Evolutionary conservation across 495 filamentous ascomycete genomes (phyloP), one percentile per base, ranked within the genome.

Genomic region (Paragyromitra xinjiangensis): DNA sequence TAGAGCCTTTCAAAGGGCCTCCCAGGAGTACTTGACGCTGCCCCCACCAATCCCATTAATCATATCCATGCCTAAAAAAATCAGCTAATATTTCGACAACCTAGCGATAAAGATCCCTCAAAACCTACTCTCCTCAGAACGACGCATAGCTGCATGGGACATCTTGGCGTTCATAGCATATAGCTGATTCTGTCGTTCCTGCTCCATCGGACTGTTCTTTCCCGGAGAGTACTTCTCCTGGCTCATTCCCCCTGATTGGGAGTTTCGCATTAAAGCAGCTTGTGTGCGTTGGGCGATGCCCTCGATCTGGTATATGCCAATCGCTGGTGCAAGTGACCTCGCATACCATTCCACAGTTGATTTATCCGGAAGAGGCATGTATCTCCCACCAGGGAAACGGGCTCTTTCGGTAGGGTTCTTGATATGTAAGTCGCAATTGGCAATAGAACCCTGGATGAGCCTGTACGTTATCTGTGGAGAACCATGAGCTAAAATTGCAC

Each of bases 341-440:
- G 53, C 39, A 39, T 59, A 69, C 53, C 67, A 59, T 29, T 69
- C 37, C 39, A 69, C 67, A 6, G 67, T 61, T 8, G 37, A 26
- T 34, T 59, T 69, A 3, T 69, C 67, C 26, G 24, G 53, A 26
- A 69, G 53, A 6, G 53, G 67, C 24, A 58, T 45, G n/a, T 69
- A 69, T 16, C 67, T 42, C 51, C 67, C 64, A 22, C 53, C 67
- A 12, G 67, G 67, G 67, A 69, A 67, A 53, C 45, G 64, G 5
- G 44, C 44, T 67, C 48, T 67, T 53, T 55, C 64, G 6, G 0
- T 12, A 3, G 14, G 39, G 14, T 69, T 69, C 51, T 69, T 59
- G 22, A 61, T 61, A 22, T 59, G 67, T 34, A 61, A 44, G 53
- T 69, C 39, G 7, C 40, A 44, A 34, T 61, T 58, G 22, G 67